Conservation (phyloP, 2,329 filamentous ascomycete species). For the Aspergillus ustus region DNA sequence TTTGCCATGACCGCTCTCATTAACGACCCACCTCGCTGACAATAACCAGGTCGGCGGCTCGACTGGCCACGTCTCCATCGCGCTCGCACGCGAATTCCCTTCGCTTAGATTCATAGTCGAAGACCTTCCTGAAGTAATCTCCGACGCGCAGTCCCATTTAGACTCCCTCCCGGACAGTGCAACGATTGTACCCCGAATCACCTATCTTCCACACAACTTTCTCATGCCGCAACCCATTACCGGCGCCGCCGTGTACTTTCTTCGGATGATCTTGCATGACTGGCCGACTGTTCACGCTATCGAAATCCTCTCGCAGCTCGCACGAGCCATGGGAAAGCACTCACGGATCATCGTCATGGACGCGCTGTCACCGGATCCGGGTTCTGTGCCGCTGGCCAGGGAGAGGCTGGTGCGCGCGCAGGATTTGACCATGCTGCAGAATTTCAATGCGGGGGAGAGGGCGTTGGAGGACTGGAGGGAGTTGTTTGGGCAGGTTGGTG, state of each 20-base stretch:
- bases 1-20: background rate
- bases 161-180: background rate
- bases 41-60: constrained; percentile 53
- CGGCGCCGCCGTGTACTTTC: background rate
- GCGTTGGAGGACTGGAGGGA: background rate
- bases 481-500: background rate
- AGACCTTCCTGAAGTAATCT: constrained; percentile 46
- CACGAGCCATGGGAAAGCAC: background rate
- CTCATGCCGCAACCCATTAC: background rate
- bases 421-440: background rate
- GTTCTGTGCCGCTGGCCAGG: background rate
- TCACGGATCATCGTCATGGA: background rate
- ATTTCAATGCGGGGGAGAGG: background rate
- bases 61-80: constrained; percentile 62
- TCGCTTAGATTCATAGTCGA: constrained; percentile 60
- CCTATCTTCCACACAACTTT: background rate
- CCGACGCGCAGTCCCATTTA: background rate
- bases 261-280: background rate
- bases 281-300: background rate
- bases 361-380: background rate
- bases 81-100: constrained; percentile 56
- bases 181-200: background rate
- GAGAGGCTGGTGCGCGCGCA: background rate
- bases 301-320: background rate
- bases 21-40: background rate